Evolutionary conservation across 2,329 filamentous ascomycete genomes (phyloP).

Genomic region (Arachnomyces sp.): DNA sequence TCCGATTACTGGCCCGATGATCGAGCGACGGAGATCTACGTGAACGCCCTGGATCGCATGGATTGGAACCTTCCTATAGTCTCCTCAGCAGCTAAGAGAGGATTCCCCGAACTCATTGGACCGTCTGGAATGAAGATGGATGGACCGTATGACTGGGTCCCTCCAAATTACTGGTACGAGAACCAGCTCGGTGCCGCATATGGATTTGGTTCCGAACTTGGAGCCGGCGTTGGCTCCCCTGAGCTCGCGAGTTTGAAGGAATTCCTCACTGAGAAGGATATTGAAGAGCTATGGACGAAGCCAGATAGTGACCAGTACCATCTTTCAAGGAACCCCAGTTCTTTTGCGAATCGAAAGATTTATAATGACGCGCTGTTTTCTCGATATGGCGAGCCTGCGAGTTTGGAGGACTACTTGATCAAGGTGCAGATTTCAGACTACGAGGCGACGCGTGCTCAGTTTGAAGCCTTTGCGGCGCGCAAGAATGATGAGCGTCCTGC

Average conservation of each 20-base stretch:
- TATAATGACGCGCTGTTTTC: slow-evolving; percentile 49
- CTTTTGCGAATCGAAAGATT: slow-evolving; percentile 48
- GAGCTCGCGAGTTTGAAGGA: slow-evolving; percentile 42
- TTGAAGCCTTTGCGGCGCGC: slow-evolving; percentile 47
- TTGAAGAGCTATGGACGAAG: slow-evolving; percentile 49
- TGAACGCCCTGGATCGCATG: slow-evolving; percentile 41
- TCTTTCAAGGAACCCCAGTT: slow-evolving; percentile 49
- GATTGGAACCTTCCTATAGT: slow-evolving; percentile 53
- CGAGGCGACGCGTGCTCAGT: slow-evolving; percentile 53
- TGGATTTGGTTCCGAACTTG: slow-evolving; percentile 56
- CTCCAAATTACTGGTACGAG: slow-evolving; percentile 57
- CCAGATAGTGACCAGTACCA: slow-evolving; percentile 50
- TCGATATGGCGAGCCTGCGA: slow-evolving; percentile 45
- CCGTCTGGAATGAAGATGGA: slow-evolving; percentile 58
- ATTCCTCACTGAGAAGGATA: slow-evolving; percentile 45
- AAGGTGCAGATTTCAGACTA: slow-evolving; percentile 58
- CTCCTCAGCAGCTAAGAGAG: slow-evolving; percentile 48
- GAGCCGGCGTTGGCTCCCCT: slow-evolving; percentile 55
- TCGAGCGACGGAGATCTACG: slow-evolving; percentile 45
- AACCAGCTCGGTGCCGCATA: slow-evolving; percentile 49
- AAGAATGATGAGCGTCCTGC: slow-evolving; percentile 47
- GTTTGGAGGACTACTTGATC: slow-evolving; percentile 49
- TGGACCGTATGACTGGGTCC: slow-evolving; percentile 59
- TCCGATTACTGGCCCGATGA: slow-evolving; percentile 58
- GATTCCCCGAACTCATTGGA: slow-evolving; percentile 44